A percentile compares a stretch with the other conserved stretches of the same genome.
Evolutionary conservation across 257 asterid species (phyloP).

Genomic region (Haberlea rhodopensis): DNA sequence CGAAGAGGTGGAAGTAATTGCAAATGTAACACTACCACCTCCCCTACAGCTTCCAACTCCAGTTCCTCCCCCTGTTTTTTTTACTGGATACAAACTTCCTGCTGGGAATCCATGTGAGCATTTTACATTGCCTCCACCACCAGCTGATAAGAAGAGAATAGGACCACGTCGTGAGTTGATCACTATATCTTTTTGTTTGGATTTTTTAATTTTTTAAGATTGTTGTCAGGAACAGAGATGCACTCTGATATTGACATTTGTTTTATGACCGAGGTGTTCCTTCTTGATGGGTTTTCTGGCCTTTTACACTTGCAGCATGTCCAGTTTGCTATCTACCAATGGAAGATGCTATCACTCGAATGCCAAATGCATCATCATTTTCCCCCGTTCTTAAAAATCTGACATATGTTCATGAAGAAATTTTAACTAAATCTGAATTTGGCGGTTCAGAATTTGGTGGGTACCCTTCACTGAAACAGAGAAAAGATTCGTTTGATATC

Average conservation of each 20-base stretch:
- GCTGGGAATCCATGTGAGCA: slow-evolving; percentile 88
- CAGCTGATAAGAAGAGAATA: slow-evolving; percentile 79
- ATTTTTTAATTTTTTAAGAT: background rate
- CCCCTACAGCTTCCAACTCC: slow-evolving; percentile 20
- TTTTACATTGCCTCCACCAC: slow-evolving; percentile 89
- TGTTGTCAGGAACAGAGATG: background rate
- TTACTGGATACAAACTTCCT: slow-evolving; percentile 83
- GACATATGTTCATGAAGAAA: slow-evolving; percentile 40
- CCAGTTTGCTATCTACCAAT: slow-evolving; percentile 88
- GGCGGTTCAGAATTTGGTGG: slow-evolving; percentile 59
- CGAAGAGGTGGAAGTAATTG: slow-evolving; percentile 26
- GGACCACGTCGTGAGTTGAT: slow-evolving; percentile 90
- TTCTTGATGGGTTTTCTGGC: slow-evolving; percentile 15
- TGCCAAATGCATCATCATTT: slow-evolving; percentile 43
- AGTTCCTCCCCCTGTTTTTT: slow-evolving; percentile 43
- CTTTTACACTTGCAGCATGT: slow-evolving; percentile 62
- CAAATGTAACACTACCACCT: slow-evolving; percentile 25
- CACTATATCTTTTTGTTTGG: slow-evolving; percentile 13
- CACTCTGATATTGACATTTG: background rate
- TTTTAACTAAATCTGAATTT: slow-evolving; percentile 39
- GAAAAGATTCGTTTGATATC: slow-evolving; percentile 44
- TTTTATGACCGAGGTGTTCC: background rate
- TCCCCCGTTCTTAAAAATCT: slow-evolving; percentile 43
- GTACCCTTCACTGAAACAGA: slow-evolving; percentile 42
- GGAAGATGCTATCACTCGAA: slow-evolving; percentile 38